Percentiles rank a stretch among this genome's conserved stretches.
Evolutionary conservation across 257 asterid genomes (phyloP).

Genomic region (Lycium ferocissimum): DNA sequence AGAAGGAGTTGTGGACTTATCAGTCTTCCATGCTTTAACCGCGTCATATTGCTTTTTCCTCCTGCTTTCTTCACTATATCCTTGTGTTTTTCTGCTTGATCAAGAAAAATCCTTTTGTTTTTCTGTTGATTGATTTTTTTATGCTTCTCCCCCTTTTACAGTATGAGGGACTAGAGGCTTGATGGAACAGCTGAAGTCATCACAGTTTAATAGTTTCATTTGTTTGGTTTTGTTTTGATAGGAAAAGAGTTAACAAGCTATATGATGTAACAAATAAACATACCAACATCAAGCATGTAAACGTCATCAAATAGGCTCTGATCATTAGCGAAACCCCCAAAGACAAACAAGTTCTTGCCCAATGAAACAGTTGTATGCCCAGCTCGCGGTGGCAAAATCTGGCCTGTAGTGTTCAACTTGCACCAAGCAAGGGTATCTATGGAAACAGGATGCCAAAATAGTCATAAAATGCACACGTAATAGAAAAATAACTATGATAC

Average conservation of each 20-base stretch:
- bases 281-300: constrained; percentile 91
- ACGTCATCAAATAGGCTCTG: constrained; percentile 85
- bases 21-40: background rate
- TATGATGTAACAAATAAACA: constrained; percentile 30
- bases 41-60: background rate
- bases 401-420: constrained; percentile 88
- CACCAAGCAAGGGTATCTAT: constrained; percentile 91
- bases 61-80: background rate
- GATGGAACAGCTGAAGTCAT: background rate
- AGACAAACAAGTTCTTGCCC: constrained; percentile 81
- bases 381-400: constrained; percentile 91
- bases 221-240: background rate
- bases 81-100: background rate
- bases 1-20: background rate
- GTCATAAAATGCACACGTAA: constrained; percentile 32
- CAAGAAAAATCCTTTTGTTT: background rate
- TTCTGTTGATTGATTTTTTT: background rate
- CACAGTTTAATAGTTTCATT: background rate
- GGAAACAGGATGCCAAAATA: constrained; percentile 40
- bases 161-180: constrained; percentile 11
- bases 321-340: constrained; percentile 95
- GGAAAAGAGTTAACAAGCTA: background rate
- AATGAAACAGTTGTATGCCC: constrained; percentile 89
- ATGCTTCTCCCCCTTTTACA: background rate
- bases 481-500: constrained; percentile 32